Conservation (phyloP, 768 basidiomycete species). For the Clitopilus passeckerianus region DNA sequence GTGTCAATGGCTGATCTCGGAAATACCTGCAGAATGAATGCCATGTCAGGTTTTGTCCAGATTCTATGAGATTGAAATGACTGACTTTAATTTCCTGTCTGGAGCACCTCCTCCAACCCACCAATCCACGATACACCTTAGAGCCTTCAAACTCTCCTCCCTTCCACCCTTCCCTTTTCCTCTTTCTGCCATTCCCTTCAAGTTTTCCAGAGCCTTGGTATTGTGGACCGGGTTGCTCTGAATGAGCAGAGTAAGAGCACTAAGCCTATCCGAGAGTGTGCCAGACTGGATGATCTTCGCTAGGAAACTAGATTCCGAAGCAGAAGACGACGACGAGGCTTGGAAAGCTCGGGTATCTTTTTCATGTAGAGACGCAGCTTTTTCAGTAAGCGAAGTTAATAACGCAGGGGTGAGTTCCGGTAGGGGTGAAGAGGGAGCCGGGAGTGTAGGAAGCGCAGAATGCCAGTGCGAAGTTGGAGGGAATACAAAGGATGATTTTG, state of each 20-base stretch:
- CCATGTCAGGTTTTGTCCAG: not conserved
- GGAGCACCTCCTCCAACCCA: slow-evolving; percentile 95
- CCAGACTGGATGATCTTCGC: slow-evolving; percentile 82
- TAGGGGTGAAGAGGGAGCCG: not conserved
- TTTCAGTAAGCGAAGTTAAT: slow-evolving; percentile 39
- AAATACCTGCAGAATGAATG: slow-evolving; percentile 61
- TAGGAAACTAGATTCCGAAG: slow-evolving; percentile 79
- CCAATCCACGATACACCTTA: slow-evolving; percentile 94
- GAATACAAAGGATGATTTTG: slow-evolving; percentile 33
- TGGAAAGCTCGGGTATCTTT: slow-evolving; percentile 41
- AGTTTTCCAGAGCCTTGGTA: slow-evolving; percentile 67
- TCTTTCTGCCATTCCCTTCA: slow-evolving; percentile 72
- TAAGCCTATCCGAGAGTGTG: slow-evolving; percentile 88
- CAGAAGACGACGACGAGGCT: slow-evolving; percentile 50
- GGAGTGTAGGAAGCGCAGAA: not conserved
- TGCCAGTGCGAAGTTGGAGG: slow-evolving; percentile 1
- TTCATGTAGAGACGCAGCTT: slow-evolving; percentile 44
- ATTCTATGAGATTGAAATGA: slow-evolving; percentile 4
- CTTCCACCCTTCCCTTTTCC: slow-evolving; percentile 83
- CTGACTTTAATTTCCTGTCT: slow-evolving; percentile 78
- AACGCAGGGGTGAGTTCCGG: not conserved
- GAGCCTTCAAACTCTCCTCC: slow-evolving; percentile 88
- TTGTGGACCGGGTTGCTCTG: slow-evolving; percentile 88
- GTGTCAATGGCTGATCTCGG: slow-evolving; percentile 76
- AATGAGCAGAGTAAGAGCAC: slow-evolving; percentile 85